Conservation (phyloP, 768 basidiomycete species). For the Termitomyces bulborhizus region DNA sequence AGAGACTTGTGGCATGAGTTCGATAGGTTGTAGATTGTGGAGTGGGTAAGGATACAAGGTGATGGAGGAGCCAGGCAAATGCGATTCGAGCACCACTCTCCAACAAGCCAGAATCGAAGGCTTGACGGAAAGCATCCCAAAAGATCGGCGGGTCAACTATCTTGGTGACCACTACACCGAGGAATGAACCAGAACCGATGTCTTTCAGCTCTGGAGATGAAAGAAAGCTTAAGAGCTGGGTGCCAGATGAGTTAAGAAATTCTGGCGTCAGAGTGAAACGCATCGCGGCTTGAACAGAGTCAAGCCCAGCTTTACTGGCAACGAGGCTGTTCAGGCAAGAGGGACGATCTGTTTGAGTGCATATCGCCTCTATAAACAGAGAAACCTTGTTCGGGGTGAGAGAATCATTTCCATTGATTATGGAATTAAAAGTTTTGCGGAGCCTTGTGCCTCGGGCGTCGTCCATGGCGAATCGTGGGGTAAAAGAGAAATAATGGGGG, state of each 20-base stretch:
- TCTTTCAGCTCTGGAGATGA: neutral
- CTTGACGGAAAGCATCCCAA: neutral
- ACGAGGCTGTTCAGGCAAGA: conserved; percentile 30
- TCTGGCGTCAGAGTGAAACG: conserved; percentile 23
- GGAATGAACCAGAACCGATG: neutral
- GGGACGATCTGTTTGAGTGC: conserved; percentile 27
- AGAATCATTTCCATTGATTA: neutral
- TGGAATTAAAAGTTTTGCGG: neutral
- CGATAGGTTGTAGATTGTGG: neutral
- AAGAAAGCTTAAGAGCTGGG: neutral
- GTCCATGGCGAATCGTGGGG: neutral
- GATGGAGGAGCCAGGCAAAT: neutral
- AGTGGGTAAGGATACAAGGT: neutral
- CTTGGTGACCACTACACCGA: neutral
- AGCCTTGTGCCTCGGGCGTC: neutral
- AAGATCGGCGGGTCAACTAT: neutral
- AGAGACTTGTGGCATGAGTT: neutral
- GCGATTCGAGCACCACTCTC: neutral
- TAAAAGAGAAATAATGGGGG: neutral
- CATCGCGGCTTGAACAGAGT: conserved; percentile 30
- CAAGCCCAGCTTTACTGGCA: conserved; percentile 25
- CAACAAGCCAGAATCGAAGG: neutral
- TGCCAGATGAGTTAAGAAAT: conserved; percentile 23
- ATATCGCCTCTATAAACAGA: conserved; percentile 5
- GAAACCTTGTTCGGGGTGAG: neutral